Evolutionary conservation across 2,329 filamentous ascomycete genomes (phyloP), one percentile per base, ranked within the genome.

Genomic region (Diplodia sapinea): DNA sequence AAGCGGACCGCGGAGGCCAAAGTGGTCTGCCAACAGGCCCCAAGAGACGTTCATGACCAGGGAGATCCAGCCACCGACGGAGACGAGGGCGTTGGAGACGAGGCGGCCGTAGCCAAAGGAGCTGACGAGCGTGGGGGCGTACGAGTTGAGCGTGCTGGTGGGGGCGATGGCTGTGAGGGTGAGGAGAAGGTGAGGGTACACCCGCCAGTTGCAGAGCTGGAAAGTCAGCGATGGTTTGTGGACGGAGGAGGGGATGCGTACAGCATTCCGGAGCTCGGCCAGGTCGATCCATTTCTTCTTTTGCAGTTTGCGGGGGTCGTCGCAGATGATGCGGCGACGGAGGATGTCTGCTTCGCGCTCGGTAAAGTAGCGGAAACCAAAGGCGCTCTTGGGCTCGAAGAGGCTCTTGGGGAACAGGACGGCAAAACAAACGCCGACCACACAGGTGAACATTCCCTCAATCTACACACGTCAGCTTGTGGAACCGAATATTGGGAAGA

Each of bases 381-480:
- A 82, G 0, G 81, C 78, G 65, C 79, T 80, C 67, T 73, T 75
- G 1, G 82, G 83, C 51, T 81, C 79, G 68, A 73, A 74, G 71
- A 83, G 82, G 1, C 79, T 80, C 71, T 84, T 81, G 1, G 82
- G 82, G 26, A 84, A 76, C 62, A 76, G 79, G 62, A 80, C 78
- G 4, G 82, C 80, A 3, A 82, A 74, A 29, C 84, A 68, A 67
- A 82, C 72, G 36, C 82, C 81, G 31, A 75, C 75, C 13, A 80
- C 66, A 12, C 86, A 73, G n/a, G 84, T 86, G 70, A 87, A 86
- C 15, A 77, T 72, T 0, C 85, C 85, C 79, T 86, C 85, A 33
- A 86, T 74, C 66, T 68, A 15, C 7, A 23, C 13, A 17, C 9
- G 29, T 54, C 9, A 64, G 61, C 23, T 11, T 36, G 9, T 5